These are phyloP conservation scores for Phytophthora pini DNA, from an alignment of 352 stramenopile genomes.

Conservation along the genomic window DNA sequence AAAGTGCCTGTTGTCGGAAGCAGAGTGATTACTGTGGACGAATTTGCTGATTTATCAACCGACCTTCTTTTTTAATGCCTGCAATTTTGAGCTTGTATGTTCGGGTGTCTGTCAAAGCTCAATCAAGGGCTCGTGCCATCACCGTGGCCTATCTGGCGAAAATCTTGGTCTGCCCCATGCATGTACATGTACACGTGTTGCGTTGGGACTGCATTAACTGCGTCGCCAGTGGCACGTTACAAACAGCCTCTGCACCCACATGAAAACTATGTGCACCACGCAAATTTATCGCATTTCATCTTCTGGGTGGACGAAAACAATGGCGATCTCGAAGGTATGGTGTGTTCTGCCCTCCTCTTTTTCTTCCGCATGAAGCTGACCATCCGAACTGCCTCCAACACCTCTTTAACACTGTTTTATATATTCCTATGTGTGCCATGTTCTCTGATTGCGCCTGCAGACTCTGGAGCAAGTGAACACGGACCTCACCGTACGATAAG, in stretches of 20 bases:
- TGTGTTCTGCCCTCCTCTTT: not conserved
- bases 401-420: not conserved
- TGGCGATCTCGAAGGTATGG: slow-evolving; percentile 24
- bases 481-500: slow-evolving; percentile 40
- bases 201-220: too few relatives aligned
- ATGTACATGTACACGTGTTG: too few relatives aligned
- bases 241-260: too few relatives aligned
- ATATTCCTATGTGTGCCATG: not conserved
- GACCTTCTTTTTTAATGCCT: not conserved
- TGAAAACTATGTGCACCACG: slow-evolving; percentile 5
- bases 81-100: too few relatives aligned
- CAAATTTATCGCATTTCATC: not conserved
- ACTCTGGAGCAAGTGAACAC: slow-evolving; percentile 39
- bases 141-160: not conserved
- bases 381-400: not conserved
- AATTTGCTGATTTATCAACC: slow-evolving; percentile 61
- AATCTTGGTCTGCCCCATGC: too few relatives aligned
- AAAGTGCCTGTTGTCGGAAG: slow-evolving; percentile 72
- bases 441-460: slow-evolving; percentile 3
- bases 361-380: not conserved
- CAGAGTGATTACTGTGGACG: slow-evolving; percentile 78
- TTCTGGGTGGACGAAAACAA: slow-evolving; percentile 24
- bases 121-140: too few relatives aligned
- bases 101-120: too few relatives aligned
- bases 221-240: too few relatives aligned